phyloP scores from a whole-genome alignment of 306 rosid species.

The Comarum palustre region DNA sequence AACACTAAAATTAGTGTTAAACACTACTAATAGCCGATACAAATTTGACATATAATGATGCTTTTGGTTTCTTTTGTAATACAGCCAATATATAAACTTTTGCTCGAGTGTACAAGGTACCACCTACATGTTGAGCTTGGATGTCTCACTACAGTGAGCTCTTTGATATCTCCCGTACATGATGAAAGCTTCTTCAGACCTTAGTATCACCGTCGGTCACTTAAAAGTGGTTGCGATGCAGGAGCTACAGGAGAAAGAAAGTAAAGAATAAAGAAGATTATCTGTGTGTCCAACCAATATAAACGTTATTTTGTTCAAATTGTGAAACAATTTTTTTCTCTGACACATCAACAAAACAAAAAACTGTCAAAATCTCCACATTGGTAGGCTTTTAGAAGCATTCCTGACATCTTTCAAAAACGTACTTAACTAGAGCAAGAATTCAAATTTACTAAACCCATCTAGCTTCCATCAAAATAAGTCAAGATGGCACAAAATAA shows the following conservation, averaged over 20 bases:
- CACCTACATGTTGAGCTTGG: slow-evolving; percentile 15
- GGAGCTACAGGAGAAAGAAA: slow-evolving; percentile 37
- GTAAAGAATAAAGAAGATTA: not conserved
- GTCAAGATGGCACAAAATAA: not conserved
- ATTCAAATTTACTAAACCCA: not conserved
- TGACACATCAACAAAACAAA: not conserved
- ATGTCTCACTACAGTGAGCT: not conserved
- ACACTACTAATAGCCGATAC: slow-evolving; percentile 26
- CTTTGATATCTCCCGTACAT: not conserved
- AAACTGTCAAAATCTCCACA: not conserved
- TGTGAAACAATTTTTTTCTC: not conserved
- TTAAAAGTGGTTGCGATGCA: slow-evolving; percentile 54
- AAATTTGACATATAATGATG: not conserved
- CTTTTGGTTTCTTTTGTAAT: not conserved
- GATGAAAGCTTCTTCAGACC: slow-evolving; percentile 31
- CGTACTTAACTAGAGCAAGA: not conserved
- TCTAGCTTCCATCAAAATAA: not conserved
- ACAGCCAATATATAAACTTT: not conserved
- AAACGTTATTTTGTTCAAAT: not conserved
- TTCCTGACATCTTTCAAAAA: not conserved
- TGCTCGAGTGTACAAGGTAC: slow-evolving; percentile 8
- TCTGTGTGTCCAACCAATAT: slow-evolving; percentile 7
- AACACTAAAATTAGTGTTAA: slow-evolving; percentile 28
- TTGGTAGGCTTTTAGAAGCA: not conserved
- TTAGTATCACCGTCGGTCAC: slow-evolving; percentile 41